These are phyloP conservation scores for Syncephalis plumigaleata DNA, from an alignment of 371 early-diverging fungal genomes.

Conservation along the genomic window DNA sequence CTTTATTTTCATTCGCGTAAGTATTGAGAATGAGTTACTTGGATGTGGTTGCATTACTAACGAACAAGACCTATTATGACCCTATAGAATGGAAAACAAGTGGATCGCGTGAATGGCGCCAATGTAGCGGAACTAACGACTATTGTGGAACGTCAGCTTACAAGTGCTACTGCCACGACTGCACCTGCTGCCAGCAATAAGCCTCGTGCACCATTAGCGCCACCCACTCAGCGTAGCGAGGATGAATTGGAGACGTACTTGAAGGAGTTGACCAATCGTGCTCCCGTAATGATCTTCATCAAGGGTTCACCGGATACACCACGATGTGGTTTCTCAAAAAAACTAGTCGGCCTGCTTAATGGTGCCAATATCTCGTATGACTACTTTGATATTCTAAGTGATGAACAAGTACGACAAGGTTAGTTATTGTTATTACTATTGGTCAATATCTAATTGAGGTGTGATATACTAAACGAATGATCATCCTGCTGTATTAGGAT, in stretches of 20 bases:
- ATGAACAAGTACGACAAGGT: slow-evolving; percentile 76
- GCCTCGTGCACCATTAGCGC: slow-evolving; percentile 10
- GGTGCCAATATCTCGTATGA: slow-evolving; percentile 51
- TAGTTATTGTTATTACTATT: slow-evolving; percentile 5
- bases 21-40: background rate
- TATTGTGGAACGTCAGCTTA: slow-evolving; percentile 51
- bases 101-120: slow-evolving; percentile 74
- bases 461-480: background rate
- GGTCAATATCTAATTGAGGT: background rate
- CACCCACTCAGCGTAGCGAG: slow-evolving; percentile 14
- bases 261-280: slow-evolving; percentile 42
- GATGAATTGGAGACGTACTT: slow-evolving; percentile 47
- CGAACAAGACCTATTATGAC: background rate
- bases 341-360: slow-evolving; percentile 44
- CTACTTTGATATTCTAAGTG: slow-evolving; percentile 78
- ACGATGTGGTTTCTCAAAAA: slow-evolving; percentile 60
- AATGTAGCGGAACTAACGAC: slow-evolving; percentile 65
- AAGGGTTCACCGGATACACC: slow-evolving; percentile 77
- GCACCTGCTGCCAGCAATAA: slow-evolving; percentile 11
- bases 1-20: slow-evolving; percentile 66
- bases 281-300: slow-evolving; percentile 78
- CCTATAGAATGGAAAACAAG: slow-evolving; percentile 33
- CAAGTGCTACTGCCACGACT: slow-evolving; percentile 14
- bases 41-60: background rate
- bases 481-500: slow-evolving; percentile 15